Evolutionary conservation across 2,329 filamentous ascomycete species (phyloP), one percentile per base, ranked within the genome.

Genomic region (Emmonsiellopsis sp.): DNA sequence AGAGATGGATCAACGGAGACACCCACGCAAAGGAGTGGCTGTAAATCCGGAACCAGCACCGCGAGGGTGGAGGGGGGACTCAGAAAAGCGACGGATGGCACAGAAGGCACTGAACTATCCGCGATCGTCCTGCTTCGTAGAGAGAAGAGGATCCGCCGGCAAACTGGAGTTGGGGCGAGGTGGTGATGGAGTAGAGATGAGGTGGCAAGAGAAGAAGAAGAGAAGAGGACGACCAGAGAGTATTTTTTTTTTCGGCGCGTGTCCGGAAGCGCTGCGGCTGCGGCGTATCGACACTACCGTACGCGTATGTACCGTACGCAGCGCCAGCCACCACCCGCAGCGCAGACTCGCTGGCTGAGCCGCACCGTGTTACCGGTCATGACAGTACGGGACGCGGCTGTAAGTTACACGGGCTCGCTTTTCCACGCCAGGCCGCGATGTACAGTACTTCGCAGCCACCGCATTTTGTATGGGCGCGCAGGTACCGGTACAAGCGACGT

Each of bases 61-160:
- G 52, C 52, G 46, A 43, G 32, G 51, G 53, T 44, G 43, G 46
- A 48, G 34, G 54, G 51, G 50, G 43, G 50, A 42, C 34, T 42
- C 17, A 34, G 21, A 42, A 42, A 54, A 51, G 45, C 42, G 47
- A 55, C 55, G 56, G 59, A 59, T 56, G 49, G 42, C 49, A 57
- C 56, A 56, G 55, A 56, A 42, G 33, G 53, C 34, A 46, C 57
- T 57, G 55, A 52, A 52, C 42, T 54, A 58, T 55, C 57, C 58
- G 58, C 58, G 57, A 57, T 58, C 57, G 55, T 60, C 58, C 57
- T 59, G 42, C 53, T 60, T 55, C 57, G 48, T 49, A 51, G 39
- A 48, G 13, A 54, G 57, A 60, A 58, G 53, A 58, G 56, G 57
- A 59, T 54, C 57, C 57, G 56, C 58, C 45, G 55, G 55, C 37